Evolutionary conservation across 768 basidiomycete species (phyloP).

Genomic region (Hypholoma fasciculare): DNA sequence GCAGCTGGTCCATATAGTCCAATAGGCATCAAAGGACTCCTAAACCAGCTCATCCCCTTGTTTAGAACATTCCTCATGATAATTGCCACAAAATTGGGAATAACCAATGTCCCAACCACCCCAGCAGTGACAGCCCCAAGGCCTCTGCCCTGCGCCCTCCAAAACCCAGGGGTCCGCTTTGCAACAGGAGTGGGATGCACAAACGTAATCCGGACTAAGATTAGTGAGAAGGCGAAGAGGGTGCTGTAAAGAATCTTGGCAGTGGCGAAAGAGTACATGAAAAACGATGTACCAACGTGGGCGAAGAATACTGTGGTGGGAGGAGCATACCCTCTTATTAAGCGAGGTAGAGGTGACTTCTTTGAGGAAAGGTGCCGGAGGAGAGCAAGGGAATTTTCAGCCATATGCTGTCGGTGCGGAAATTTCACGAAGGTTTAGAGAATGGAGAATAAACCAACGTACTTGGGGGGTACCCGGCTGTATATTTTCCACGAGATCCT

Average conservation of each 20-base stretch:
- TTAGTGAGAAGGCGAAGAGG: constrained; percentile 47
- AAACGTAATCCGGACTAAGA: constrained; percentile 39
- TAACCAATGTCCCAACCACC: constrained; percentile 55
- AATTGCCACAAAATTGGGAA: constrained; percentile 71
- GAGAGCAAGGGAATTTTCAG: constrained; percentile 81
- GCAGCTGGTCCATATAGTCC: constrained; percentile 76
- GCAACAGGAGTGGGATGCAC: constrained; percentile 31
- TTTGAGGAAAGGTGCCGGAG: constrained; percentile 71
- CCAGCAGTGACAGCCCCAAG: constrained; percentile 49
- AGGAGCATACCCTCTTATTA: constrained; percentile 48
- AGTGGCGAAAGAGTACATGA: constrained; percentile 72
- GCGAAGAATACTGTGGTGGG: constrained; percentile 81
- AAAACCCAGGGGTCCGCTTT: constrained; percentile 31
- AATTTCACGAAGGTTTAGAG: constrained; percentile 1
- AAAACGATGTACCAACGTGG: constrained; percentile 63
- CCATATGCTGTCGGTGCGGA: constrained; percentile 75
- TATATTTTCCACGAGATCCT: constrained; percentile 85
- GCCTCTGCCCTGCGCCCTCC: constrained; percentile 43
- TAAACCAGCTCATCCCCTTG: constrained; percentile 86
- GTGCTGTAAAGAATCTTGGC: constrained; percentile 65
- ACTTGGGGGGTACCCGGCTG: constrained; percentile 76
- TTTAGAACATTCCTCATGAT: constrained; percentile 62
- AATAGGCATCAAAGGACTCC: constrained; percentile 62
- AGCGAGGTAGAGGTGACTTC: constrained; percentile 65
- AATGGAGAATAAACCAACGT: constrained; percentile 2